Evolutionary conservation across 352 stramenopile genomes (phyloP).

Genomic region (Globisporangium nunn): DNA sequence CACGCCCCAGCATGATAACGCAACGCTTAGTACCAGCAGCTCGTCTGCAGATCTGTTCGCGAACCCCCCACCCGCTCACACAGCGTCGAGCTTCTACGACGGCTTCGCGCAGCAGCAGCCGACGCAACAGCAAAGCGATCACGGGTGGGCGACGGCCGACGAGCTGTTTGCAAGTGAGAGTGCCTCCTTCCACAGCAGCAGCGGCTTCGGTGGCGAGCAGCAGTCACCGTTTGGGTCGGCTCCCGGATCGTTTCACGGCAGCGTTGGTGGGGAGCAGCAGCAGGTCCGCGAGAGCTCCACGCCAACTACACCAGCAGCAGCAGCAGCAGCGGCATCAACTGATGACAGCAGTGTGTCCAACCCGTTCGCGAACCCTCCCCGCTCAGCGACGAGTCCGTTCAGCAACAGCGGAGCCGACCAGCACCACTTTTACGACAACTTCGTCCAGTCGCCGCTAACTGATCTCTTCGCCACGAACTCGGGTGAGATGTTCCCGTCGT

Average conservation of each 20-base stretch:
- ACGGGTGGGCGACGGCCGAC: background rate
- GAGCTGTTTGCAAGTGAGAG: conserved; percentile 7
- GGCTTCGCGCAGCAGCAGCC: conserved; percentile 1
- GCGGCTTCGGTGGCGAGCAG: background rate
- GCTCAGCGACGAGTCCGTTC: background rate
- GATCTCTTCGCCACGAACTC: conserved; percentile 1
- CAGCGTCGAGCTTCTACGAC: conserved; percentile 3
- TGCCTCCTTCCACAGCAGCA: background rate
- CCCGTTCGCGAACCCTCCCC: conserved; percentile 2
- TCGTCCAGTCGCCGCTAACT: too few species aligned
- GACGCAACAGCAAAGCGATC: background rate
- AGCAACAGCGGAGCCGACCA: conserved; percentile 5
- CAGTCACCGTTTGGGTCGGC: background rate
- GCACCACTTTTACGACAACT: background rate
- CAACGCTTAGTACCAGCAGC: background rate
- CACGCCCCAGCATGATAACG: background rate
- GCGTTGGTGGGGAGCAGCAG: background rate
- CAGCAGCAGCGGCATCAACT: background rate
- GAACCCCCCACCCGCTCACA: background rate
- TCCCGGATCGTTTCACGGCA: conserved; percentile 1
- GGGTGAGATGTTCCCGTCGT: background rate
- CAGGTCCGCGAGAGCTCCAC: background rate
- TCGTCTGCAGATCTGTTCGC: conserved; percentile 9
- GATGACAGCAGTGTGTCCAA: background rate
- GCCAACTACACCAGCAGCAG: background rate